Conservation (phyloP, 768 basidiomycete genomes). For the Lyophyllum semitale region DNA sequence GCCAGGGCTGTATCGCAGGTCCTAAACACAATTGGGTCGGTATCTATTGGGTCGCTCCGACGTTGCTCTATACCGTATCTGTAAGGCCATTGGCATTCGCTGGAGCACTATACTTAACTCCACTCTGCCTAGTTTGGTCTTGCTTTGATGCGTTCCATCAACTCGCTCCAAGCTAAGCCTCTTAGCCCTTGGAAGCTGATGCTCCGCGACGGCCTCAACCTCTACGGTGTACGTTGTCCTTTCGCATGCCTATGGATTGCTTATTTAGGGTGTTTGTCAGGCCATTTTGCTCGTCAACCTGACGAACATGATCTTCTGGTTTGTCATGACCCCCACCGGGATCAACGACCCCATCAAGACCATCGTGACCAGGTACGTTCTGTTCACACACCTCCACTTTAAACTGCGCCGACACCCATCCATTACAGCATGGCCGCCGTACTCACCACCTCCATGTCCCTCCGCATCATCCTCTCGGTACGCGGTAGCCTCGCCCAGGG, state of each 20-base stretch:
- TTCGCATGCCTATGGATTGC: slow-evolving; percentile 2
- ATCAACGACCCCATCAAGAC: slow-evolving; percentile 71
- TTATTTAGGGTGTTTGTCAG: slow-evolving; percentile 23
- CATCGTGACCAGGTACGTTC: slow-evolving; percentile 63
- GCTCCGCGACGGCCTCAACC: slow-evolving; percentile 87
- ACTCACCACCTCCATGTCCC: slow-evolving; percentile 84
- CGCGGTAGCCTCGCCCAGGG: slow-evolving; percentile 75
- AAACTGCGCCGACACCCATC: background rate
- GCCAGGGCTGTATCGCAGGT: slow-evolving; percentile 87
- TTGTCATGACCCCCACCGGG: slow-evolving; percentile 71
- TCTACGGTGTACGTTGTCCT: slow-evolving; percentile 62
- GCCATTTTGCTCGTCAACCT: slow-evolving; percentile 81
- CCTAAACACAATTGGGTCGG: slow-evolving; percentile 82
- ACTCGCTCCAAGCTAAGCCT: slow-evolving; percentile 57
- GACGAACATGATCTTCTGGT: slow-evolving; percentile 86
- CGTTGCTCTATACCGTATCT: slow-evolving; percentile 70
- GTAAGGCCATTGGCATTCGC: slow-evolving; percentile 38
- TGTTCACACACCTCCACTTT: background rate
- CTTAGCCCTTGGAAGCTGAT: slow-evolving; percentile 80
- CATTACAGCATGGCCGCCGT: slow-evolving; percentile 73
- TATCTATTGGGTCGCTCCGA: slow-evolving; percentile 83
- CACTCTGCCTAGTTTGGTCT: slow-evolving; percentile 49
- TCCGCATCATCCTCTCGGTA: slow-evolving; percentile 83
- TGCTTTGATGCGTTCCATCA: slow-evolving; percentile 59
- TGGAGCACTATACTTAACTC: background rate